Conservation (phyloP, 2,329 filamentous ascomycete species). For the Diaporthe caulivora region DNA sequence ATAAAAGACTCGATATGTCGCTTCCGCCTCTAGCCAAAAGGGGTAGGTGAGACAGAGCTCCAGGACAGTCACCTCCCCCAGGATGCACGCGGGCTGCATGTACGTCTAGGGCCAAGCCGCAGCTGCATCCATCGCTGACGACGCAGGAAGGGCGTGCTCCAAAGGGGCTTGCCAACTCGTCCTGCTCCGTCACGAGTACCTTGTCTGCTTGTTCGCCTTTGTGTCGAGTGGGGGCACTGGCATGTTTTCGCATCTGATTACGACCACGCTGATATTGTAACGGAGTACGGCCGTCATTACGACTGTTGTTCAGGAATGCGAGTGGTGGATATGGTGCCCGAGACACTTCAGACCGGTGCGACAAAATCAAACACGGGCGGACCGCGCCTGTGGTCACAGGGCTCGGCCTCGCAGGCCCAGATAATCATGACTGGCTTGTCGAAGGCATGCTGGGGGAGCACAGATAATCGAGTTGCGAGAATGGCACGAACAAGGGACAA, state of each 20-base stretch:
- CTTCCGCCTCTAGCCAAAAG: conserved; percentile 35
- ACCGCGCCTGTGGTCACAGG: conserved; percentile 12
- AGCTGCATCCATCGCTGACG: conserved; percentile 35
- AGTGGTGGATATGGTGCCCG: conserved; percentile 12
- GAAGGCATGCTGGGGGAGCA: conserved; percentile 11
- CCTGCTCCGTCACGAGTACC: conserved; percentile 35
- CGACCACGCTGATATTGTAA: conserved; percentile 48
- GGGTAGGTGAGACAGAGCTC: conserved; percentile 38
- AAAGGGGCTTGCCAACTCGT: conserved; percentile 27
- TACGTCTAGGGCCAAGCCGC: conserved; percentile 33
- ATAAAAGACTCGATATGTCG: conserved; percentile 7
- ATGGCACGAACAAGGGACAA: conserved; percentile 45
- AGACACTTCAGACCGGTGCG: conserved; percentile 17
- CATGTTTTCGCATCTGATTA: conserved; percentile 38
- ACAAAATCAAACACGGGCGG: conserved; percentile 20
- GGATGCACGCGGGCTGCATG: conserved; percentile 41
- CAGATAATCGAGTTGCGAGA: conserved; percentile 20
- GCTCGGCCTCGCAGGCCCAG: background rate
- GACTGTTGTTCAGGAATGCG: conserved; percentile 38
- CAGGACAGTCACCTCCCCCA: conserved; percentile 16
- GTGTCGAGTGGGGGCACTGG: conserved; percentile 21
- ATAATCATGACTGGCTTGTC: conserved; percentile 6
- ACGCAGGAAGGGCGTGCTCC: conserved; percentile 29
- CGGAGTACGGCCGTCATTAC: conserved; percentile 47
- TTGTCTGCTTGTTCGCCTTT: background rate